These are phyloP conservation scores for Daldinia vernicosa DNA, from an alignment of 495 filamentous ascomycete genomes.

Conservation along the genomic window DNA sequence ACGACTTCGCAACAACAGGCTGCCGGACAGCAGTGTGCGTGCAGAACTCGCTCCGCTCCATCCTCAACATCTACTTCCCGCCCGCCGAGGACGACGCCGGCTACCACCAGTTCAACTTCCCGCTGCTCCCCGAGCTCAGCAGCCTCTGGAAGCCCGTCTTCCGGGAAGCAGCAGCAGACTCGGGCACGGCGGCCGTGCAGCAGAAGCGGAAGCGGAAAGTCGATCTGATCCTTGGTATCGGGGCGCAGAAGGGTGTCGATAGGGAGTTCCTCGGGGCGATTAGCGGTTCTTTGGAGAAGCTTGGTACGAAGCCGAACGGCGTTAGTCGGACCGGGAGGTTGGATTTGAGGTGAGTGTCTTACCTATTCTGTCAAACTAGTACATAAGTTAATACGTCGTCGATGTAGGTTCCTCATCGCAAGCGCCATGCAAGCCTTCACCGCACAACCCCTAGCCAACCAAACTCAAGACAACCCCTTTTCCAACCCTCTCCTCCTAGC, in stretches of 20 bases:
- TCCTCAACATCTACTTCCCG: conserved; percentile 51
- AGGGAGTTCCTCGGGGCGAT: conserved; percentile 48
- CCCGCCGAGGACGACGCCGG: conserved; percentile 46
- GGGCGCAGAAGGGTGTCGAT: conserved; percentile 51
- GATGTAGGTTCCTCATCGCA: conserved; percentile 56
- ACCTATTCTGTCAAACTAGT: neutral
- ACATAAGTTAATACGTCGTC: conserved; percentile 6
- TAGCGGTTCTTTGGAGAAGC: conserved; percentile 52
- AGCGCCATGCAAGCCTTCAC: conserved; percentile 60
- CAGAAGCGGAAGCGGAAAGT: conserved; percentile 44
- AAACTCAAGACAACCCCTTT: conserved; percentile 58
- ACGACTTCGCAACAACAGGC: conserved; percentile 46
- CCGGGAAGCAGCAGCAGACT: conserved; percentile 41
- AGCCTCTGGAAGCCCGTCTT: conserved; percentile 55
- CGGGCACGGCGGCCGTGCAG: conserved; percentile 28
- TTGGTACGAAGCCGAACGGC: conserved; percentile 50
- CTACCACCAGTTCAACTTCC: conserved; percentile 50
- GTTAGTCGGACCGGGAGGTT: conserved; percentile 52
- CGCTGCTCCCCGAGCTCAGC: conserved; percentile 48
- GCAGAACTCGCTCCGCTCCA: conserved; percentile 54
- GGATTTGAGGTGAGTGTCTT: conserved; percentile 50
- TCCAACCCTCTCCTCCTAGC: conserved; percentile 54
- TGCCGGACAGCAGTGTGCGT: conserved; percentile 52
- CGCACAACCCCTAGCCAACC: conserved; percentile 52
- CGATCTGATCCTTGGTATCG: conserved; percentile 57